phyloP scores from a whole-genome alignment of 2,329 filamentous ascomycete genomes.

The Chaetomiaceae sp. region DNA sequence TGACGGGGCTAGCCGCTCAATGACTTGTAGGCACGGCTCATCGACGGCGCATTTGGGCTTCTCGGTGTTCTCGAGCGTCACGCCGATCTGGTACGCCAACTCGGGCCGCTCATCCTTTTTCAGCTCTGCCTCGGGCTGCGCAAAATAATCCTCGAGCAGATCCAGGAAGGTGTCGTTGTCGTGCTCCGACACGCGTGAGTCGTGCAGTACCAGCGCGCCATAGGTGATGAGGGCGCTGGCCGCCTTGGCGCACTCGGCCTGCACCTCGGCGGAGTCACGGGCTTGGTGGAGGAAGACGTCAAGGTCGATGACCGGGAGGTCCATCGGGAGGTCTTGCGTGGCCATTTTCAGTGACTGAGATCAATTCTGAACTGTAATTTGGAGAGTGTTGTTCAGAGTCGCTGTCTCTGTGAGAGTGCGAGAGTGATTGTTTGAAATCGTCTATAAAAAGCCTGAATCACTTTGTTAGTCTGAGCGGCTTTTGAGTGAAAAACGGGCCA shows the following conservation, averaged over 20 bases:
- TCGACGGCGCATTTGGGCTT: conserved; percentile 61
- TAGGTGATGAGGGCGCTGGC: conserved; percentile 56
- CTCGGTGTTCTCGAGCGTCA: conserved; percentile 60
- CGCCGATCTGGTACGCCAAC: conserved; percentile 57
- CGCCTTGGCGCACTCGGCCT: conserved; percentile 50
- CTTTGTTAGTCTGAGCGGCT: not conserved
- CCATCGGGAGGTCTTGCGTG: conserved; percentile 39
- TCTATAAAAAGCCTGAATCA: too few relatives aligned
- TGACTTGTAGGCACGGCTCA: conserved; percentile 55
- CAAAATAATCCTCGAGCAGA: conserved; percentile 62
- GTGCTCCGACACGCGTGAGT: conserved; percentile 52
- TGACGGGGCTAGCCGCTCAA: conserved; percentile 48
- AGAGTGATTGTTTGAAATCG: too few relatives aligned
- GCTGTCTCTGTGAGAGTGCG: too few relatives aligned
- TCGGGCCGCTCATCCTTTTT: conserved; percentile 52
- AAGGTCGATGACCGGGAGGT: conserved; percentile 56
- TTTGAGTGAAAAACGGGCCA: not conserved
- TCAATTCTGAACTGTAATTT: too few relatives aligned
- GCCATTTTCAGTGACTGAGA: not conserved
- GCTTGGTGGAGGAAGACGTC: conserved; percentile 50
- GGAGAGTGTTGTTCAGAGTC: too few relatives aligned
- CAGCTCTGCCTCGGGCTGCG: conserved; percentile 47
- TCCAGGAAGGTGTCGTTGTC: conserved; percentile 57
- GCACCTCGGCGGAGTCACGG: conserved; percentile 40
- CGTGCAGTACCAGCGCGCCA: conserved; percentile 56